Percentiles rank a stretch among this genome's conserved stretches.
These are phyloP conservation scores for Botrytis galanthina DNA, from an alignment of 2,329 filamentous ascomycete species.

Conservation along the genomic window DNA sequence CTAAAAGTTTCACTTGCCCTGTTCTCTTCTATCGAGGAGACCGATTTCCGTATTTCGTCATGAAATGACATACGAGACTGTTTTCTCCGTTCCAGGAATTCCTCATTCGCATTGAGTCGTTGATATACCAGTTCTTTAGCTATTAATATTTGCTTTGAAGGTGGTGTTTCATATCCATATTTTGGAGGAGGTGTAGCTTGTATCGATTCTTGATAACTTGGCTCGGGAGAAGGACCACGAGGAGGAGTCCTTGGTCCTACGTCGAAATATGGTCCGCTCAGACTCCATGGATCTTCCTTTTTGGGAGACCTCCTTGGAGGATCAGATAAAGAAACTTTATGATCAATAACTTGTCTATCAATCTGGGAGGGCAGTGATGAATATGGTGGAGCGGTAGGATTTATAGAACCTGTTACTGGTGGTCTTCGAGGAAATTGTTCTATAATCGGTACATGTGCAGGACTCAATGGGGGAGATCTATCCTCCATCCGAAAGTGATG, in stretches of 20 bases:
- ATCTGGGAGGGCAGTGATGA: neutral
- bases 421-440: slow-evolving; percentile 5
- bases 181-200: slow-evolving; percentile 16
- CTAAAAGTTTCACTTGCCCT: slow-evolving; percentile 21
- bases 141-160: slow-evolving; percentile 26
- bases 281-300: slow-evolving; percentile 16
- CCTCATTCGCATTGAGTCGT: slow-evolving; percentile 33
- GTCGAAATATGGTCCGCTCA: slow-evolving; percentile 21
- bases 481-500: slow-evolving; percentile 20
- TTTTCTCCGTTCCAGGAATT: slow-evolving; percentile 33
- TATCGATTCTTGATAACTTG: slow-evolving; percentile 9
- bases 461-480: slow-evolving; percentile 18
- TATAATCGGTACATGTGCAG: slow-evolving; percentile 2
- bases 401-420: neutral
- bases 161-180: slow-evolving; percentile 27
- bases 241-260: slow-evolving; percentile 25
- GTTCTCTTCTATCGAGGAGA: slow-evolving; percentile 31
- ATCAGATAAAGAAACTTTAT: neutral
- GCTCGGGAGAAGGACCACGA: slow-evolving; percentile 18
- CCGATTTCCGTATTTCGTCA: slow-evolving; percentile 31
- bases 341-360: neutral
- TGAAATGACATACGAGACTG: slow-evolving; percentile 32
- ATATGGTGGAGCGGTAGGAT: neutral
- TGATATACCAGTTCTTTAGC: slow-evolving; percentile 31
- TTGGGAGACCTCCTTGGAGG: neutral